Evolutionary conservation across 495 filamentous ascomycete genomes (phyloP).

Genomic region (Lepraria neglecta): DNA sequence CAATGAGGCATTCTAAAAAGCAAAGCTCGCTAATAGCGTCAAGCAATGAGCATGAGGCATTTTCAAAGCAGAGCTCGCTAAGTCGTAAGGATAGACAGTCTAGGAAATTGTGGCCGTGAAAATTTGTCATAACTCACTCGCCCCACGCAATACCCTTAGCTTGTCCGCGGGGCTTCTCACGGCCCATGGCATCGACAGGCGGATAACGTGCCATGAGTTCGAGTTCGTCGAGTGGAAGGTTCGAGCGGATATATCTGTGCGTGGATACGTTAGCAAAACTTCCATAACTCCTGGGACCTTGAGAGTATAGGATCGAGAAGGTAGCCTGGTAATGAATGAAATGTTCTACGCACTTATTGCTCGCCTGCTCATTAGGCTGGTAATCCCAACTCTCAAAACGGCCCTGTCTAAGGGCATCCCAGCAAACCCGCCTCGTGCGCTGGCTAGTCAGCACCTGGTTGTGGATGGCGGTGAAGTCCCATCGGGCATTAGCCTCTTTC

Average conservation of each 20-base stretch:
- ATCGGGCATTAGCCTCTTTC: constrained; percentile 57
- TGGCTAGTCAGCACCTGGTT: constrained; percentile 63
- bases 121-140: neutral
- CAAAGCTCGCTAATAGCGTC: neutral
- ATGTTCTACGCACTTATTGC: constrained; percentile 52
- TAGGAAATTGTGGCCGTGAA: neutral
- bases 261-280: constrained; percentile 2
- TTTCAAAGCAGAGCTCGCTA: neutral
- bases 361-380: constrained; percentile 64
- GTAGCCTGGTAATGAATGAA: neutral
- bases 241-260: constrained; percentile 57
- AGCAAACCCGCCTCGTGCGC: constrained; percentile 63
- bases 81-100: neutral
- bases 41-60: neutral
- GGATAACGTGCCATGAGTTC: constrained; percentile 61
- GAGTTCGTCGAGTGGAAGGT: constrained; percentile 61
- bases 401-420: constrained; percentile 66
- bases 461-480: constrained; percentile 69
- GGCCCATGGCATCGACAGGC: constrained; percentile 54
- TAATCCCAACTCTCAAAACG: constrained; percentile 69
- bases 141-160: constrained; percentile 23
- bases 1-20: constrained; percentile 4
- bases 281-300: too few species aligned
- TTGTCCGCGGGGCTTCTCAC: constrained; percentile 30
- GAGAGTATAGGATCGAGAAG: too few species aligned